These are phyloP conservation scores for Macadamia tetraphylla DNA, from an alignment of 164 flowering plant genomes.

Conservation along the genomic window DNA sequence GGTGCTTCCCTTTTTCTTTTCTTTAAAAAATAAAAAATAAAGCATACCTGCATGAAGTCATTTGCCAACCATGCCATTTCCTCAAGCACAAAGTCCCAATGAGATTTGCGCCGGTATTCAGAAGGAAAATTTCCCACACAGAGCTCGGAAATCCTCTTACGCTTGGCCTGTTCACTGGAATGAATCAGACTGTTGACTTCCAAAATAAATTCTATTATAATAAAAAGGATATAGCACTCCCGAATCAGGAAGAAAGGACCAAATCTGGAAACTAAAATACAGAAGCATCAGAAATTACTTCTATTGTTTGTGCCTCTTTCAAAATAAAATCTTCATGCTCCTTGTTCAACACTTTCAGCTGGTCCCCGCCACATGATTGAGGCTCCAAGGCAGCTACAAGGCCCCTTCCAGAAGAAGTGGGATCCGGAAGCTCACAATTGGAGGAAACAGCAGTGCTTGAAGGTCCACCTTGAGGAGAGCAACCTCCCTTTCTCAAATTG, in stretches of 20 bases:
- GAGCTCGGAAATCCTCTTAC: constrained; percentile 66
- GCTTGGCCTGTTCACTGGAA: constrained; percentile 59
- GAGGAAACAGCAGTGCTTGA: constrained; percentile 20
- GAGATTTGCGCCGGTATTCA: constrained; percentile 58
- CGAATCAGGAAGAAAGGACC: too few species aligned
- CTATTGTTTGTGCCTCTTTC: constrained; percentile 75
- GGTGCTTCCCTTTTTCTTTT: too few species aligned
- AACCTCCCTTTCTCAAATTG: constrained; percentile 14
- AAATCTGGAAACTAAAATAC: background rate
- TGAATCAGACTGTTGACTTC: constrained; percentile 10
- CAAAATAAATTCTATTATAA: too few species aligned
- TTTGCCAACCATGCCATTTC: constrained; percentile 99
- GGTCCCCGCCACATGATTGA: constrained; percentile 21
- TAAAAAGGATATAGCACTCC: too few species aligned
- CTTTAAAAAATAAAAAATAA: background rate
- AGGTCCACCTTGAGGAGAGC: constrained; percentile 16
- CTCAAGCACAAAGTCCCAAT: constrained; percentile 95
- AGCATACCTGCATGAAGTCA: constrained; percentile 90
- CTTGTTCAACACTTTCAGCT: constrained; percentile 30
- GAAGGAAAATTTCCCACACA: constrained; percentile 38
- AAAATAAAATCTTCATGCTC: constrained; percentile 69
- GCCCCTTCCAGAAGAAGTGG: constrained; percentile 20
- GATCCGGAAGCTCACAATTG: constrained; percentile 21
- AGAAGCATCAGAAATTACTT: constrained; percentile 39
- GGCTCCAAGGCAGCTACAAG: constrained; percentile 22